Evolutionary conservation across 768 basidiomycete species (phyloP).

Genomic region (Lyophyllum atratum): DNA sequence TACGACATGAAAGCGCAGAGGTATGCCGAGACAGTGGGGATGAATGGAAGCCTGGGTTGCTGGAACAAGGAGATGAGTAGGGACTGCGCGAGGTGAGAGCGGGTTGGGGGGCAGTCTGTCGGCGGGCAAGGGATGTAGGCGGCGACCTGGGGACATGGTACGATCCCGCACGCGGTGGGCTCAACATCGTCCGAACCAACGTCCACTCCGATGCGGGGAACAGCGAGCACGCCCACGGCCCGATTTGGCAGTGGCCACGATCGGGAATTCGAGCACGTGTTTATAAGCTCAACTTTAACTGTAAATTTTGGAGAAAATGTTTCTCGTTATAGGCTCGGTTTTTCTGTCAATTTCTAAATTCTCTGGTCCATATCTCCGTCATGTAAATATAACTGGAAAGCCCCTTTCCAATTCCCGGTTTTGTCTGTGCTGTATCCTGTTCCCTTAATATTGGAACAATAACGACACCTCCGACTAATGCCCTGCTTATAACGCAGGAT

Average conservation of each 20-base stretch:
- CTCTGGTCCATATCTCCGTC: too few species aligned
- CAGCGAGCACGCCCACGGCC: background rate
- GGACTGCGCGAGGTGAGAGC: constrained; percentile 4
- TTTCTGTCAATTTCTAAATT: too few species aligned
- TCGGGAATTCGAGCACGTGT: background rate
- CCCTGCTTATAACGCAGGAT: too few species aligned
- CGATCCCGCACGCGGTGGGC: background rate
- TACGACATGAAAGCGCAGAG: constrained; percentile 50
- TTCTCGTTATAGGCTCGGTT: too few species aligned
- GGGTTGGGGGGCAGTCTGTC: constrained; percentile 3
- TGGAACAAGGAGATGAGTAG: constrained; percentile 27
- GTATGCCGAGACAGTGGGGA: constrained; percentile 20
- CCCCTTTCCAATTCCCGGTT: too few species aligned
- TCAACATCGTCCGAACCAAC: background rate
- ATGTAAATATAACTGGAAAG: too few species aligned
- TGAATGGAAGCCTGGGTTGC: constrained; percentile 13
- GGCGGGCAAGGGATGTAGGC: constrained; percentile 2
- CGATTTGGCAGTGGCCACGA: too few species aligned
- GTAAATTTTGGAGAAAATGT: too few species aligned
- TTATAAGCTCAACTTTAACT: too few species aligned
- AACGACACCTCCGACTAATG: too few species aligned
- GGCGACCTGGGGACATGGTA: background rate
- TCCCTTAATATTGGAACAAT: too few species aligned
- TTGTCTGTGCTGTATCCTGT: too few species aligned
- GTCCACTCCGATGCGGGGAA: background rate